phyloP scores from a whole-genome alignment of 2,329 filamentous ascomycete genomes.

The Fusarium xylarioides region DNA sequence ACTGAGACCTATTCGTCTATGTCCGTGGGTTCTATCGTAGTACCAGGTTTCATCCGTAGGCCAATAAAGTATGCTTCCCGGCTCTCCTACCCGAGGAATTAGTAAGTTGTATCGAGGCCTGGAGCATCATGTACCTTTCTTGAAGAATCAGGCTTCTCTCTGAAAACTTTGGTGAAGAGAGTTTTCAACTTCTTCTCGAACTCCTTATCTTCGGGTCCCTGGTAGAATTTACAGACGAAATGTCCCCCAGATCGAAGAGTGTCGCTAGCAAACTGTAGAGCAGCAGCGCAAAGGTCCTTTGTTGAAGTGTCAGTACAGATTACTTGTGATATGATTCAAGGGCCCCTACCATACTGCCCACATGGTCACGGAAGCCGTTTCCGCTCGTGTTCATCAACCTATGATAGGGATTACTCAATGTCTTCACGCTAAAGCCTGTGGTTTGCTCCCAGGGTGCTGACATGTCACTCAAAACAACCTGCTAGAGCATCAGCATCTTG shows the following conservation, averaged over 20 bases:
- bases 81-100: conserved; percentile 47
- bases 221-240: conserved; percentile 98
- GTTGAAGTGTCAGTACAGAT: not conserved
- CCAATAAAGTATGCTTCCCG: conserved; percentile 90
- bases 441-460: conserved; percentile 93
- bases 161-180: conserved; percentile 81
- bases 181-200: conserved; percentile 78
- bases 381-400: conserved; percentile 99
- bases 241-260: conserved; percentile 84
- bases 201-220: conserved; percentile 84
- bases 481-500: conserved; percentile 24
- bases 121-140: conserved; percentile 68
- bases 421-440: conserved; percentile 81
- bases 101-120: not conserved
- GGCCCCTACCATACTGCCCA: conserved; percentile 87
- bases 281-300: conserved; percentile 89
- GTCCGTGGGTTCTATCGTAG: conserved; percentile 35
- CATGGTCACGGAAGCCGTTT: conserved; percentile 85
- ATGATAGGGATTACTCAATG: conserved; percentile 91
- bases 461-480: conserved; percentile 98
- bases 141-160: conserved; percentile 93
- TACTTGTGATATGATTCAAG: too few species aligned
- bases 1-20: not conserved
- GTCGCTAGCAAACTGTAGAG: conserved; percentile 84
- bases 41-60: conserved; percentile 68